A percentile compares a stretch with the other conserved stretches of the same genome.
Conservation (phyloP, 2,329 filamentous ascomycete species). For the Furcasterigmium sp. region DNA sequence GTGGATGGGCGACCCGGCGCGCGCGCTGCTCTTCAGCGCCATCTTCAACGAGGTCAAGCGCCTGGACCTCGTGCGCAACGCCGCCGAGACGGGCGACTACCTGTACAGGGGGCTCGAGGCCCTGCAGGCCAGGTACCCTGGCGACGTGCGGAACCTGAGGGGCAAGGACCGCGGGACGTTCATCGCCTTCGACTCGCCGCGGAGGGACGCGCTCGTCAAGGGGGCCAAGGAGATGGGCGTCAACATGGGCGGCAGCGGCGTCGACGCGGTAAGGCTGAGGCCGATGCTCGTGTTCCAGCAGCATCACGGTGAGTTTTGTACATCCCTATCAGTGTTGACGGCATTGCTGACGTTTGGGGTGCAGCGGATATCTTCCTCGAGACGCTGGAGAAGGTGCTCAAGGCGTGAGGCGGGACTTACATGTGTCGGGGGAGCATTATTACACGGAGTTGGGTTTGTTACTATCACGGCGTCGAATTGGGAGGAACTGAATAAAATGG, state of each 20-base stretch:
- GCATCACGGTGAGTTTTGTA: slow-evolving; percentile 48
- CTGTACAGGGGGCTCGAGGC: slow-evolving; percentile 60
- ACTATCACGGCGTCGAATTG: background rate
- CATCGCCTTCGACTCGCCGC: slow-evolving; percentile 72
- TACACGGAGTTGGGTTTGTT: background rate
- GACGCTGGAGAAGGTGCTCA: slow-evolving; percentile 69
- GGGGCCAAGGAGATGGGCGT: slow-evolving; percentile 67
- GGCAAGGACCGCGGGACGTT: slow-evolving; percentile 74
- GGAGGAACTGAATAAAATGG: background rate
- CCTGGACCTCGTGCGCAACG: slow-evolving; percentile 62
- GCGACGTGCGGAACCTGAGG: slow-evolving; percentile 66
- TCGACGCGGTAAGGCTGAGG: slow-evolving; percentile 63
- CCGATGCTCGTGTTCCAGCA: slow-evolving; percentile 81
- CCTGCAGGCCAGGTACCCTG: slow-evolving; percentile 61
- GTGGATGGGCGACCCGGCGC: slow-evolving; percentile 80
- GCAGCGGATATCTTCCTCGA: slow-evolving; percentile 75
- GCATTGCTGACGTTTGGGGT: background rate
- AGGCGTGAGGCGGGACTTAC: slow-evolving; percentile 19
- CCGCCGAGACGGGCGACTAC: slow-evolving; percentile 57
- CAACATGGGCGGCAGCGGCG: slow-evolving; percentile 72
- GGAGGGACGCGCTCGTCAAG: slow-evolving; percentile 63
- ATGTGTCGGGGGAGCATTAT: background rate
- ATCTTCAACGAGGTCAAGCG: slow-evolving; percentile 72
- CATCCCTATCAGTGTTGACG: background rate
- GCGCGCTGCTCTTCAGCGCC: slow-evolving; percentile 70